Evolutionary conservation across 345 rosid genomes (phyloP), one percentile per base, ranked within the genome.

Genomic region (Barbarea vulgaris): DNA sequence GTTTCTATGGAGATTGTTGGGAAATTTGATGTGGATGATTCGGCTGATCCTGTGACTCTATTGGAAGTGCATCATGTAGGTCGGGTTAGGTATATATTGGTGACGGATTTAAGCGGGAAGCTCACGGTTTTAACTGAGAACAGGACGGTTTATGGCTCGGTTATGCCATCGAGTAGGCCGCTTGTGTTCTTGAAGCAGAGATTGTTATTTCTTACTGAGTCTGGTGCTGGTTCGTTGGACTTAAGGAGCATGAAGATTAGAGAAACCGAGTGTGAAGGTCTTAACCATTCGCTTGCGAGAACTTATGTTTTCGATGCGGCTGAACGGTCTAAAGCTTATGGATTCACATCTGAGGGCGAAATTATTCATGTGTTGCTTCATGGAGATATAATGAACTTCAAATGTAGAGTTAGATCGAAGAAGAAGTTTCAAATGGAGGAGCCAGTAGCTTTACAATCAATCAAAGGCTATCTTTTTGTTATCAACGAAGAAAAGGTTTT

Each of bases 61-160:
- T 72, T 95, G 75, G 98, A 95, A 79, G 89, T 92, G 64, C 96
- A 92, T 82, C 90, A 89, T 81, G 85, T 89, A 44, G 98, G 98
- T 62, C 87, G 97, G 54, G 81, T 79, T 51, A 79, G 90, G 78
- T 92, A 92, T 74, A 79, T 95, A 44, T 71, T 95, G 70, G 85
- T 86, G 0, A 67, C 90, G 0, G 93, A 89, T 84, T 58, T 77
- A 12, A 81, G 89, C 47, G 93, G 99, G 39, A 87, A 70, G 73
- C 87, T 95, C 39, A 80, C 72, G 77, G 93, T 90, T 68, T 86
- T 85, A 27, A 89, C 80, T 6, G 93, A 92, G 75, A 83, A 87
- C 34, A 87, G 97, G 21, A 78, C 86, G 11, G 41, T 89, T 63
- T 80, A 90, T 69, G 97, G 99, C 3, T 87, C 97, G 48, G 91